Base-by-base conservation (phyloP, 345 rosid genomes). In the Eutrema japonicum region DNA sequence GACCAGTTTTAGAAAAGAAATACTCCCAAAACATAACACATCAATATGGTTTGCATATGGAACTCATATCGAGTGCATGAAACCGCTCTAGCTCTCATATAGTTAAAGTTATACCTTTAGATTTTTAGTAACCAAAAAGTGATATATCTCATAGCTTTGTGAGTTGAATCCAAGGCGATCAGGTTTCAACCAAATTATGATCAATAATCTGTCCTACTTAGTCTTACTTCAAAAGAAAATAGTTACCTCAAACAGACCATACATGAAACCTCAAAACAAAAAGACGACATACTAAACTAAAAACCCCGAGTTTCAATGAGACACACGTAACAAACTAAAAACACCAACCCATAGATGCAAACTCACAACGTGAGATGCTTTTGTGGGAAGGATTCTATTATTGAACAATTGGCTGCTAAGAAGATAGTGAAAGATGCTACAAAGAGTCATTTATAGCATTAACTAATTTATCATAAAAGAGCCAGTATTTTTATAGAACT, bases 11-110 rank as follows among this genome's bases (percentile, higher is more conserved):
- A 5, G 41, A 38, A 38, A 59, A 8, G 14, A 18, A 72, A 42
- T 52, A 62, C 26, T 58, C 40, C n/a, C 16, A 42, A 51, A 71
- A 49, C 18, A 33, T 47, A 57, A 58, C 36, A 43, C 58, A 50
- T 41, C 37, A 53, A 45, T 18, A 33, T 43, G 54, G 55, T 22
- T 62, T 52, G 46, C 45, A 50, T 6, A 52, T 45, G 26, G 22
- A 22, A 52, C 35, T 32, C 35, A 55, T 33, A 55, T 55, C 27
- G 41, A 55, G 8, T 55, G 40, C 40, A 54, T 37, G 40, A 32
- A 54, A 54, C 40, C 33, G 41, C 41, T 32, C 10, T 54, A 32
- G 22, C 40, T 32, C 59, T 54, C 38, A 54, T 30, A 54, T 45
- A n/a, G 48, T 45, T 45, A 2, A 45, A 13, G 48, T 2, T 45